Evolutionary conservation across 1,284 basidiomycete species (phyloP), one percentile per base, ranked within the genome.

Genomic region (Marasmius tenuissimus): DNA sequence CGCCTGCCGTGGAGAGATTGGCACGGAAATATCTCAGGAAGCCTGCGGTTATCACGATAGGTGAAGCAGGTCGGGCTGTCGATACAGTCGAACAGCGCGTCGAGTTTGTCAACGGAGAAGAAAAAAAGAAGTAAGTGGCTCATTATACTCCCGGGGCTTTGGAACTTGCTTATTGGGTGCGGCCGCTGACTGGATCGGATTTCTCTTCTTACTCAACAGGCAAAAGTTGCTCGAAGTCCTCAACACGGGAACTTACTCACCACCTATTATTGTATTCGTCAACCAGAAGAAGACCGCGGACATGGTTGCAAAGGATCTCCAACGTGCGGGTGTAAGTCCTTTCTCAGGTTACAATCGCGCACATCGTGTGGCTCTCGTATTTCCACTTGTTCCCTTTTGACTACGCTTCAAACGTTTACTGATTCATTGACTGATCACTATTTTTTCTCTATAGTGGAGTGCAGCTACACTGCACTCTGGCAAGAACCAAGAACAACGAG

Each of bases 251-350:
- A 81, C 85, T 59, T 94, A 91, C 75, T 76, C 87, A 33, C 88
- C 97, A 33, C 97, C 97, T 1, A 98, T 99, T 71, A 99, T 99
- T 67, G 93, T 97, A 12, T 99, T 99, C 77, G 96, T 98, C 81
- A 99, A 98, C 76, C 96, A 98, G 77, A 99, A 98, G 83, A 97
- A 97, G 82, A 96, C 94, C 6, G 97, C 96, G 51, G 97, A 99
- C 72, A 91, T 94, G 87, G 92, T 99, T 22, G 91, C 94, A 45
- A 94, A 94, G 73, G 96, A 97, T 71, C 81, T 99, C 8, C 87
- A 89, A 58, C 90, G 94, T 60, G 91, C 89, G 42, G 93, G 93
- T 48, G 87, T 94, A 73, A 55, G 84, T 78, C 45, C 11, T 4
- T n/a, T n/a, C 57, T 63, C 54, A 20, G 52, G 4, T n/a, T 54